phyloP scores from a whole-genome alignment of 1,284 basidiomycete genomes.

The Hymenochaete sp. region DNA sequence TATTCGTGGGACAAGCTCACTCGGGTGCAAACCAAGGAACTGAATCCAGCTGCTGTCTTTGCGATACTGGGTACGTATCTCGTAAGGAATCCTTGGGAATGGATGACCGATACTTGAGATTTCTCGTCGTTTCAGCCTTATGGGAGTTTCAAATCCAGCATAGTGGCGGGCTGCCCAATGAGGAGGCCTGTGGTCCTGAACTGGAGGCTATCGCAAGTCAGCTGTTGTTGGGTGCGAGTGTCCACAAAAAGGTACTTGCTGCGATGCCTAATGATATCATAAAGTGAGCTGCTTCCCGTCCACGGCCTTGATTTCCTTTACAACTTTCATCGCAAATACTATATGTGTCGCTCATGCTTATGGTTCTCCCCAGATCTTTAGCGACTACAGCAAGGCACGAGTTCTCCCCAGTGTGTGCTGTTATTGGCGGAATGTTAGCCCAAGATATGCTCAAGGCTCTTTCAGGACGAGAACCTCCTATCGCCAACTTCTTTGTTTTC shows the following conservation, averaged over 20 bases:
- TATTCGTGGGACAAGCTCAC: conserved; percentile 63
- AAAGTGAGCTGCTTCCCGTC: conserved; percentile 36
- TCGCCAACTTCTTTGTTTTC: conserved; percentile 89
- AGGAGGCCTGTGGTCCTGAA: conserved; percentile 41
- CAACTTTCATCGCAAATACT: conserved; percentile 3
- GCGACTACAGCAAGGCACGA: conserved; percentile 71
- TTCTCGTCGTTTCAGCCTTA: conserved; percentile 42
- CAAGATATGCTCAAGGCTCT: conserved; percentile 93
- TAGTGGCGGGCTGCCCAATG: conserved; percentile 47
- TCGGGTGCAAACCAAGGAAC: conserved; percentile 68
- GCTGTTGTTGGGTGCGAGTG: conserved; percentile 51
- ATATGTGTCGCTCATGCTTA: not conserved
- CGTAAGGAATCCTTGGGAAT: too few relatives aligned
- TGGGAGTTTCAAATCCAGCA: conserved; percentile 76
- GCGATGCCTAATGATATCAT: conserved; percentile 48
- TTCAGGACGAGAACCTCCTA: conserved; percentile 82
- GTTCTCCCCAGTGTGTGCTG: conserved; percentile 84
- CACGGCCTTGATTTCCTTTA: conserved; percentile 3
- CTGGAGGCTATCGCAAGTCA: conserved; percentile 53
- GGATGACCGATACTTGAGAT: conserved; percentile 11
- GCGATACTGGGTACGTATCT: conserved; percentile 55
- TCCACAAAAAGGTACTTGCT: conserved; percentile 60
- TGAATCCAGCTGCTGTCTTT: conserved; percentile 66
- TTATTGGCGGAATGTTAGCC: conserved; percentile 88
- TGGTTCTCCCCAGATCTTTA: conserved; percentile 33